Percentiles rank a stretch among this genome's conserved stretches.
Conservation (phyloP, 2,329 filamentous ascomycete genomes). For the Lachnellula willkommii region DNA sequence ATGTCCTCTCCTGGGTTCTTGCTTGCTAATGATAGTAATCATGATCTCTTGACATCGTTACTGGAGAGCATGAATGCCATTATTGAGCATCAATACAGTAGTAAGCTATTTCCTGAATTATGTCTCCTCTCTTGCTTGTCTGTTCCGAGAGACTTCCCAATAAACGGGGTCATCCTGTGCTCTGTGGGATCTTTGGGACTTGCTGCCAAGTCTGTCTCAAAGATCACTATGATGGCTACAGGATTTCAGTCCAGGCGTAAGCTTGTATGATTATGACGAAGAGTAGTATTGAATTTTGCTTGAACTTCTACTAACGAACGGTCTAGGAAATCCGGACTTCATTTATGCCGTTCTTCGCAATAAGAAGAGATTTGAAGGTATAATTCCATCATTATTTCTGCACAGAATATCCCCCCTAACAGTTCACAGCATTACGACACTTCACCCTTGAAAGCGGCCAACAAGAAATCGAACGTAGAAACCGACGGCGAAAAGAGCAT, state of each 20-base stretch:
- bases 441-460: constrained; percentile 91
- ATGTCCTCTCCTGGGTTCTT: constrained; percentile 94
- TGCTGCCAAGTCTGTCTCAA: constrained; percentile 5
- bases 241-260: constrained; percentile 16
- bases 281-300: not conserved
- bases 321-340: constrained; percentile 67
- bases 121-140: not conserved
- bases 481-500: constrained; percentile 61
- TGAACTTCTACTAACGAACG: constrained; percentile 1
- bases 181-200: constrained; percentile 3
- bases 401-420: constrained; percentile 2
- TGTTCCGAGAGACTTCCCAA: not conserved
- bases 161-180: not conserved
- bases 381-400: not conserved
- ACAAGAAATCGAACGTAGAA: constrained; percentile 80
- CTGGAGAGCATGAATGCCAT: constrained; percentile 87
- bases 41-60: constrained; percentile 71
- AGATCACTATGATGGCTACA: constrained; percentile 14
- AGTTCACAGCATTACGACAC: constrained; percentile 56
- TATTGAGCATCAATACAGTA: constrained; percentile 78
- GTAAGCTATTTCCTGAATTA: constrained; percentile 43
- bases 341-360: constrained; percentile 75
- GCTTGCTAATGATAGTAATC: constrained; percentile 86
- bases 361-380: constrained; percentile 68
- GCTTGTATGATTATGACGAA: not conserved